Evolutionary conservation across 2,329 filamentous ascomycete genomes (phyloP).

Genomic region (Diplodia seriata): DNA sequence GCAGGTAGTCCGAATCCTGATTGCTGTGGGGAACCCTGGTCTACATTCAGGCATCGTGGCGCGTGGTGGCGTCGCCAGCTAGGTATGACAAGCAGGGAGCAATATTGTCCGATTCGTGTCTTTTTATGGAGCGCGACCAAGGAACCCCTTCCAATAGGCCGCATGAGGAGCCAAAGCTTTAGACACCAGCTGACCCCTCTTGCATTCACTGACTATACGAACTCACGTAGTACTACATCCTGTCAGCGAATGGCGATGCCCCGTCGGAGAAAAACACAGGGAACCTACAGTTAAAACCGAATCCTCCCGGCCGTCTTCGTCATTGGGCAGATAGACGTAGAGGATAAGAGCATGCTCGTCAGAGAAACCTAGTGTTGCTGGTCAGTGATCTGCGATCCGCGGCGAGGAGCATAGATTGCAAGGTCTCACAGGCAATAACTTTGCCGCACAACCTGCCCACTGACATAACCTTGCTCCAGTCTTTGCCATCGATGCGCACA

Average conservation of each 20-base stretch:
- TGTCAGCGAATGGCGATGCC: constrained; percentile 31
- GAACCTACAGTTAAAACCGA: constrained; percentile 73
- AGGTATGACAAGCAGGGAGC: constrained; percentile 18
- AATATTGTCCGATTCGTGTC: constrained; percentile 29
- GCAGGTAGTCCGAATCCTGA: background rate
- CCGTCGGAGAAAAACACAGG: background rate
- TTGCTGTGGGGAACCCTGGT: constrained; percentile 29
- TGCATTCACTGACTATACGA: constrained; percentile 57
- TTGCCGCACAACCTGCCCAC: constrained; percentile 87
- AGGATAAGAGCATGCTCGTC: constrained; percentile 81
- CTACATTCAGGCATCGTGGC: constrained; percentile 11
- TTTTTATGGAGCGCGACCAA: constrained; percentile 21
- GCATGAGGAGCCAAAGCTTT: constrained; percentile 14
- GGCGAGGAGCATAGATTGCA: constrained; percentile 28
- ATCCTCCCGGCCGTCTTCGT: constrained; percentile 72
- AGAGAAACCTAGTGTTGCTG: constrained; percentile 63
- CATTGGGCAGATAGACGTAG: constrained; percentile 79
- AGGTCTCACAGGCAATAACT: constrained; percentile 83
- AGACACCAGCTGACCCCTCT: constrained; percentile 20
- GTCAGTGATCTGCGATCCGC: constrained; percentile 17
- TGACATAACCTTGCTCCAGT: constrained; percentile 94
- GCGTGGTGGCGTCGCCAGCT: constrained; percentile 14
- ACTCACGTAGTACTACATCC: constrained; percentile 62
- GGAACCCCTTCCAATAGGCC: constrained; percentile 2
- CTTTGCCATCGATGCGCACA: constrained; percentile 88